These are phyloP conservation scores for Naegleria gruberi DNA, from an alignment of 208 protist species.

Conservation along the genomic window DNA sequence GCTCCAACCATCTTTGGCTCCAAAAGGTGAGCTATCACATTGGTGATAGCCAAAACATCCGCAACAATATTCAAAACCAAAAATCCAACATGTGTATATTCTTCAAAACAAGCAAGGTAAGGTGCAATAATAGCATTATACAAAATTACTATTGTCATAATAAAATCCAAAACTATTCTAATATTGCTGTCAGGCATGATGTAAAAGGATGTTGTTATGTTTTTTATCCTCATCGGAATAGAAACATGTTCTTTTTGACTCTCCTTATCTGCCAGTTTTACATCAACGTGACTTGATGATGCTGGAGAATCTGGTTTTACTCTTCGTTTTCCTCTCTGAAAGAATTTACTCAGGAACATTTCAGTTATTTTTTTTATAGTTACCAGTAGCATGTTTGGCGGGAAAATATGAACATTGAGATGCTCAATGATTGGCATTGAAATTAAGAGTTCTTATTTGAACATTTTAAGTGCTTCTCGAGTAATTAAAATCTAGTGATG, in stretches of 20 bases:
- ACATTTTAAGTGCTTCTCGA: no score
- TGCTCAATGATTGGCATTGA: no score
- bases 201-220: neutral
- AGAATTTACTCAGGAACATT: neutral
- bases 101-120: conserved; percentile 1
- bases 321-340: neutral
- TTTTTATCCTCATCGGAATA: neutral
- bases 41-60: neutral
- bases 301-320: no score
- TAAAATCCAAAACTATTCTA: conserved; percentile 3
- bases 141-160: neutral
- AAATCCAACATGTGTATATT: neutral
- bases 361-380: neutral
- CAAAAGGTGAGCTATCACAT: neutral
- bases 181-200: neutral
- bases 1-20: neutral
- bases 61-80: neutral
- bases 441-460: no score
- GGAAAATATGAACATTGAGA: no score
- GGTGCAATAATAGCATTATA: neutral
- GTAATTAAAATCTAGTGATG: no score
- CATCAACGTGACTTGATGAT: neutral
- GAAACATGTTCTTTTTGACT: neutral
- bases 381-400: no score
- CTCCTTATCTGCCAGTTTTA: neutral